phyloP scores from a whole-genome alignment of 306 rosid genomes.

The Vicia faba region DNA sequence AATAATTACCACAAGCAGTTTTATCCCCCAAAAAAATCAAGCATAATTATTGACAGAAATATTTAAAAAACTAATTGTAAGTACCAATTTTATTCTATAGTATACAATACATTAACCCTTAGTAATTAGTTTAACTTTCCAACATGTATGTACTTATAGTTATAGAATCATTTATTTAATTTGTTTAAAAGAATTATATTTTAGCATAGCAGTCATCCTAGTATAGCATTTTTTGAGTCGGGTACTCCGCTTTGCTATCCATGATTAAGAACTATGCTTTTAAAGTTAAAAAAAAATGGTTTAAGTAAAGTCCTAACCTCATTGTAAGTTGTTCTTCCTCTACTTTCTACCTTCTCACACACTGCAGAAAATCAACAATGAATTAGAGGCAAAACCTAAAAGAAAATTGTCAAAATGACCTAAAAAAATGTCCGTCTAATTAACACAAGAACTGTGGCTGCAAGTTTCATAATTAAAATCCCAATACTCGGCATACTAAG shows the following conservation, averaged over 20 bases:
- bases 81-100: neutral
- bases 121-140: neutral
- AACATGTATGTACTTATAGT: neutral
- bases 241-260: neutral
- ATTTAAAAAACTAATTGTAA: conserved; percentile 5
- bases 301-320: conserved; percentile 65
- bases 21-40: conserved; percentile 12
- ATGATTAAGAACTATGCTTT: neutral
- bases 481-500: neutral
- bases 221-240: neutral
- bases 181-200: conserved; percentile 2
- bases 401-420: conserved; percentile 18
- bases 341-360: conserved; percentile 97
- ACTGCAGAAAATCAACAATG: conserved; percentile 54
- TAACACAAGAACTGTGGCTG: neutral
- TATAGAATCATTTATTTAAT: neutral
- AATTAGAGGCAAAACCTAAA: conserved; percentile 34
- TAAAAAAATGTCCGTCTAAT: neutral
- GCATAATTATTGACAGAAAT: conserved; percentile 9
- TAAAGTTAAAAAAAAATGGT: conserved; percentile 9
- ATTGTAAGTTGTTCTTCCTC: conserved; percentile 93
- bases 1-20: conserved; percentile 17
- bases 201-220: neutral
- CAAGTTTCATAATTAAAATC: conserved; percentile 8
- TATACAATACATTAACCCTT: neutral